Evolutionary conservation across 805 yeast genomes (phyloP), one percentile per base, ranked within the genome.

Genomic region (Debaryomyces castellii): DNA sequence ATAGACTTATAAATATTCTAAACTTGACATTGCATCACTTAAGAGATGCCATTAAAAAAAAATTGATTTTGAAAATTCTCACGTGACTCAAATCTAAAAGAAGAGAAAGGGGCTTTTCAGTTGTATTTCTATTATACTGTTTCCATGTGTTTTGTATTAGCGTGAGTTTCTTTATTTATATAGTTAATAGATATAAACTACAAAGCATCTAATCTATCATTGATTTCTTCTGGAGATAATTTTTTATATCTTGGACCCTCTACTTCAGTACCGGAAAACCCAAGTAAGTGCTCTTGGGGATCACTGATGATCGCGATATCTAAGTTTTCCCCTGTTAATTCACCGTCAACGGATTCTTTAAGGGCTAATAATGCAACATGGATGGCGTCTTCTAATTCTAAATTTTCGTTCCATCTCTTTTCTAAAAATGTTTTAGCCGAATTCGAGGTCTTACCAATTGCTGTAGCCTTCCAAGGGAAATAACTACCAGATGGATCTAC

Each of bases 391-490:
- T 94, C 99, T 51, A 94, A 77, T 71, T 94, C 99, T 63, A 94
- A 76, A 67, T 94, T 96, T 53, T 90, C 96, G 63, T 91, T 92
- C 97, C 98, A 94, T 71, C 99, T 84, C 72, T 94, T 94, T 67
- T 94, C 99, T 62, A 94, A 72, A 59, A 94, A 94, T 1, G 98
- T 92, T 74, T 95, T 94, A 28, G 98, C 99, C n/a, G 96, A 89
- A 37, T 83, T 82, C 3, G 97, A 84, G 21, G 97, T 96, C 63
- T 90, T 91, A 52, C 99, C 99, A 58, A 94, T 94, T 20, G 99
- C 98, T 3, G 99, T 92, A 32, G 99, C 99, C 69, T 92, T 94
- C 99, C 99, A 94, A 8, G 99, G 98, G 78, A 89, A 94, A 66
- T 86, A 94, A 34, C 97, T 83, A 8, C 99, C 99, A 3, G 96